phyloP scores from a whole-genome alignment of 2,329 filamentous ascomycete species.

The Fusarium pseudoanthophilum region DNA sequence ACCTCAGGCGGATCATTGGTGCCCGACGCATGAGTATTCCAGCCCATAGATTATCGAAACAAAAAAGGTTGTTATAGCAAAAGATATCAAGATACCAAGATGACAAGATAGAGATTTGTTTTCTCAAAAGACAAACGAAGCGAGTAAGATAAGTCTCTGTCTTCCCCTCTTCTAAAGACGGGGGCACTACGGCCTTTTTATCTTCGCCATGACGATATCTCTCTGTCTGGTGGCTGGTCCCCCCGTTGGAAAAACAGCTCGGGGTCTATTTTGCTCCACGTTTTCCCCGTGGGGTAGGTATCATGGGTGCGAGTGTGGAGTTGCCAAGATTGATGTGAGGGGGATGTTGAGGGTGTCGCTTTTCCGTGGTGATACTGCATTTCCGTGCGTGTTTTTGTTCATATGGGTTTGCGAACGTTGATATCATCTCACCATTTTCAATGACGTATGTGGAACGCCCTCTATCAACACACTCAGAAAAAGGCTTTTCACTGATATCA shows the following conservation, averaged over 20 bases:
- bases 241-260: neutral
- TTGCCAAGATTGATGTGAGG: slow-evolving; percentile 28
- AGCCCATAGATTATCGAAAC: slow-evolving; percentile 39
- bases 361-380: slow-evolving; percentile 1
- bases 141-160: neutral
- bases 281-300: slow-evolving; percentile 40
- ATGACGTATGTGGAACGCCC: neutral
- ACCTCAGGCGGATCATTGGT: slow-evolving; percentile 49
- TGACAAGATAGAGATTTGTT: neutral
- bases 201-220: neutral
- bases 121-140: neutral
- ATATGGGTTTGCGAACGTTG: neutral
- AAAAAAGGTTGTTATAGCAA: neutral
- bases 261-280: slow-evolving; percentile 22
- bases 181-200: slow-evolving; percentile 22
- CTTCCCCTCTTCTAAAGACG: neutral
- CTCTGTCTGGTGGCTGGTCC: neutral
- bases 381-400: neutral
- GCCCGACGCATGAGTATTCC: slow-evolving; percentile 52
- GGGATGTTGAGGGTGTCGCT: neutral
- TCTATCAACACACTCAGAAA: rapidly evolving
- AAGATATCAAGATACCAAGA: neutral
- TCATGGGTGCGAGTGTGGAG: slow-evolving; percentile 30
- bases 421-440: neutral
- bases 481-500: rapidly evolving